Evolutionary conservation across 139 green algal species (phyloP).

Genomic region (Chlorella sp.): DNA sequence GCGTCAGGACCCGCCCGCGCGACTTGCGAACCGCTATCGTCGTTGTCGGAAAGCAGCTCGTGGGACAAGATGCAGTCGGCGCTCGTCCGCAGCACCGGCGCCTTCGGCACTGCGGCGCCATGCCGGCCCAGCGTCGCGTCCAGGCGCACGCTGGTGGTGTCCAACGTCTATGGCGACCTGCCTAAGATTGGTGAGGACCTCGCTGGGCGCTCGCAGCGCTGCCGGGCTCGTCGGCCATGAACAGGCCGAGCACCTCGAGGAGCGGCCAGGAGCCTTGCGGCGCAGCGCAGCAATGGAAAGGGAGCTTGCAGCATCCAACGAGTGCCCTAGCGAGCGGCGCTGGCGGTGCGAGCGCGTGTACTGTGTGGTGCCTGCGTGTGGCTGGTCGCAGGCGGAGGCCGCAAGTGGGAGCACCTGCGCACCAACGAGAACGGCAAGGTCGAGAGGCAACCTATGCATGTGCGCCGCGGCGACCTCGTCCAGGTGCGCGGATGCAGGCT

Average conservation of each 20-base stretch:
- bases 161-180: neutral
- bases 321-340: neutral
- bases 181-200: neutral
- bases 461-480: constrained; percentile 85
- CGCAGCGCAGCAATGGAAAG: neutral
- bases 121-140: neutral
- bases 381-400: constrained; percentile 64
- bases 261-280: no score
- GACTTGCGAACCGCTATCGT: no score
- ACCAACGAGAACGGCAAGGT: constrained; percentile 77
- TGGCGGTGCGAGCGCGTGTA: neutral
- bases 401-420: constrained; percentile 79
- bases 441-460: constrained; percentile 73
- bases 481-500: constrained; percentile 29
- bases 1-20: no score
- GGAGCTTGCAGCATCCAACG: neutral
- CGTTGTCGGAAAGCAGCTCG: no score
- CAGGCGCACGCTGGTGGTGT: neutral
- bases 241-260: no score
- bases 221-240: neutral
- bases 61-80: neutral
- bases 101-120: neutral
- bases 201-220: neutral
- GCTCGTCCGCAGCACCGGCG: neutral
- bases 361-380: neutral